A percentile compares a stretch with the other conserved stretches of the same genome.
Evolutionary conservation across 495 filamentous ascomycete genomes (phyloP).

Genomic region (Chaetomium tenue): DNA sequence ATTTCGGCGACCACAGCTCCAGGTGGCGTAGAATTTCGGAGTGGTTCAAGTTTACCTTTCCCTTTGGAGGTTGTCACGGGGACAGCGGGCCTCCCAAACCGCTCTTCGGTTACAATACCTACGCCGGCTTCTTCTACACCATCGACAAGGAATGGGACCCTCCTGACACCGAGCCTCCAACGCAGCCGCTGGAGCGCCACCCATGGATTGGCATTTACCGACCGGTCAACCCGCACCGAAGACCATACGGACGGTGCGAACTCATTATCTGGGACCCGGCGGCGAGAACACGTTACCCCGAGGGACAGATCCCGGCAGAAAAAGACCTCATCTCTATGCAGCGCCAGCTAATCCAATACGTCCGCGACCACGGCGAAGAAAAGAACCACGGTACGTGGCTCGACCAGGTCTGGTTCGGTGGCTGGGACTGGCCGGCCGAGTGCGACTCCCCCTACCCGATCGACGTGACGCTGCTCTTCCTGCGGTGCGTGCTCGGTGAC

Average conservation of each 20-base stretch:
- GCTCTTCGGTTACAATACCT: constrained; percentile 8
- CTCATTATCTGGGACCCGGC: constrained; percentile 50
- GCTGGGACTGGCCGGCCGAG: constrained; percentile 25
- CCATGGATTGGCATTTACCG: constrained; percentile 47
- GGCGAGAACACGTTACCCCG: constrained; percentile 25
- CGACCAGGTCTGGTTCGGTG: constrained; percentile 43
- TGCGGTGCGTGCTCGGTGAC: constrained; percentile 28
- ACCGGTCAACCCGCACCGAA: constrained; percentile 35
- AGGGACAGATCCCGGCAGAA: constrained; percentile 9
- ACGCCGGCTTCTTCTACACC: constrained; percentile 49
- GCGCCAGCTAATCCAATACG: constrained; percentile 36
- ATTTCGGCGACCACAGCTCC: constrained; percentile 33
- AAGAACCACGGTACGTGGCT: constrained; percentile 33
- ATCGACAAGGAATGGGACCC: constrained; percentile 39
- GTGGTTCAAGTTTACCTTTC: constrained; percentile 35
- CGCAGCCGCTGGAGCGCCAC: constrained; percentile 28
- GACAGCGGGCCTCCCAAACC: background rate
- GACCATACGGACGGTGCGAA: constrained; percentile 31
- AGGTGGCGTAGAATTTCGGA: constrained; percentile 35
- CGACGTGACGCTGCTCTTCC: constrained; percentile 29
- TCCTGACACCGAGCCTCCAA: constrained; percentile 18
- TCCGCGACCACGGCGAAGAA: constrained; percentile 25
- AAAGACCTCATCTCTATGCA: constrained; percentile 43
- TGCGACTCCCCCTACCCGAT: constrained; percentile 24
- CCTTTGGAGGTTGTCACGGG: constrained; percentile 18